Base-by-base conservation (phyloP, 1,284 basidiomycete genomes). In the Cryptococcus sp. region DNA sequence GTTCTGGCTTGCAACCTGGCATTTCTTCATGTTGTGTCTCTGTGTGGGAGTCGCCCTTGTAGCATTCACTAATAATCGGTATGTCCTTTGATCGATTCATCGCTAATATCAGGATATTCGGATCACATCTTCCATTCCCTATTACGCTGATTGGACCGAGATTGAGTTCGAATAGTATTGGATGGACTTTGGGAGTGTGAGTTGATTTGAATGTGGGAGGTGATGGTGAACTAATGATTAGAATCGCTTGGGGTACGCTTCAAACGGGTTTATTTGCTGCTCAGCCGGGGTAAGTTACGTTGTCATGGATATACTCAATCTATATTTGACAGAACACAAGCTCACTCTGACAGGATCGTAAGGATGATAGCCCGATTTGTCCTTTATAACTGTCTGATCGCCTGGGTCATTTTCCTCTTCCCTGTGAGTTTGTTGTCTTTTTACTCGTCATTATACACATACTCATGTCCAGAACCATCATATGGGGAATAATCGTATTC, bases 141-240 rank as follows among this genome's bases (percentile, higher is more conserved):
- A 60, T 70, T 30, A 68, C 68, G 0, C 57, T 70, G 2, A 65
- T 70, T 7, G 68, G 68, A 30, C 67, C 65, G 2, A 44, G 68
- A 13, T 53, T 62, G 47, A 66, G 61, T 14, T 66, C 63, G 11
- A 63, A 64, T 50, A 60, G 62, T 50, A 53, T 68, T n/a, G 68
- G 68, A 13, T 56, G 61, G 37, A 70, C 68, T 5, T 5, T 66
- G 5, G 64, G 62, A 7, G 68, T 70, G 68, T 70, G 50, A 63
- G 68, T 66, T 34, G 15, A 30, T 36, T 11, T 34, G 38, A 34
- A 34, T 38, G 31, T 30, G 44, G 37, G 8, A 34, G 3, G 15
- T 23, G 15, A 3, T 30, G 30, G 32, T 15, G 10, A 15, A 15
- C 44, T 41, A 32, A 49, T 8, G 7, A 23, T 13, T 35, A 63